Conservation (phyloP, 2,329 filamentous ascomycete genomes). For the Paecilomyces fulvus region DNA sequence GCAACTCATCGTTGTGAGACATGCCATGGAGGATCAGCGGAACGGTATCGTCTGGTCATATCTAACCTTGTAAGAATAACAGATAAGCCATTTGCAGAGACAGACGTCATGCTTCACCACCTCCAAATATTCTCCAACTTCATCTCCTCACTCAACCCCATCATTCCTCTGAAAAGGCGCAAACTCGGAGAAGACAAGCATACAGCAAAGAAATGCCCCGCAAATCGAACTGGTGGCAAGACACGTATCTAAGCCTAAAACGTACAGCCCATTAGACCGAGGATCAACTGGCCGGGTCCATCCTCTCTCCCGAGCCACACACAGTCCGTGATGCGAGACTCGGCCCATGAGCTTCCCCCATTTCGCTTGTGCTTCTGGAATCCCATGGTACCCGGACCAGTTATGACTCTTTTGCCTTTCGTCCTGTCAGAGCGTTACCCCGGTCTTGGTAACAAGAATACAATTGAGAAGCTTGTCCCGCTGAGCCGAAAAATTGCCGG, state of each 20-base stretch:
- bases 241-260: background rate
- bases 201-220: background rate
- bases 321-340: background rate
- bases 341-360: constrained; percentile 16
- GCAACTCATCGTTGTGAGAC: background rate
- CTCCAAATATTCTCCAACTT: background rate
- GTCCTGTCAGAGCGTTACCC: background rate
- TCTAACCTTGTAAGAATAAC: no score
- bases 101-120: background rate
- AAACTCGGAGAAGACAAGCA: background rate
- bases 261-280: constrained; percentile 27
- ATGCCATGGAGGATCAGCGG: background rate
- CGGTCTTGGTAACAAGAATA: constrained; percentile 1
- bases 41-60: constrained; percentile 3
- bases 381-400: constrained; percentile 1
- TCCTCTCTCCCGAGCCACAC: constrained; percentile 29
- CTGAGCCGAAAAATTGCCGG: constrained; percentile 34
- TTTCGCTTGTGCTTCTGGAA: constrained; percentile 17
- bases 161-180: background rate
- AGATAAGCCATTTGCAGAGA: background rate
- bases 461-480: constrained; percentile 21
- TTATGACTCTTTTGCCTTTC: constrained; percentile 1
- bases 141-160: background rate
- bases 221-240: background rate
- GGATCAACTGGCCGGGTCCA: constrained; percentile 24